Conservation (phyloP, 192 early-diverging fungal species). For the Coemansia sp. region DNA sequence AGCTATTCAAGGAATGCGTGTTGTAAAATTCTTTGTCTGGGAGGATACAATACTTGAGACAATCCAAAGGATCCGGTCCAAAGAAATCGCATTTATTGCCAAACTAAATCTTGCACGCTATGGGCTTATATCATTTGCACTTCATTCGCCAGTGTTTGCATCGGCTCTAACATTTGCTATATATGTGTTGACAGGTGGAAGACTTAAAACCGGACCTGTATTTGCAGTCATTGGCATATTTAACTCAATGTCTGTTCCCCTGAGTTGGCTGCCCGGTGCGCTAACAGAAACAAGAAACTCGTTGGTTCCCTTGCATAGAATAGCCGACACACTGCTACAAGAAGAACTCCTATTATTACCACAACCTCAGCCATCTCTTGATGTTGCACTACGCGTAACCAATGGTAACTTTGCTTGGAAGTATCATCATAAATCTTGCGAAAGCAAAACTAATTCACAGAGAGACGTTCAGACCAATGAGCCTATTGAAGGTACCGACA, state of each 20-base stretch:
- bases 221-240: conserved; percentile 53
- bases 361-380: conserved; percentile 6
- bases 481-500: neutral
- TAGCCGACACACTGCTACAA: conserved; percentile 29
- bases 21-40: conserved; percentile 72
- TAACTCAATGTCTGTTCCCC: conserved; percentile 39
- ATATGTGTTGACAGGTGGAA: conserved; percentile 19
- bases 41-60: conserved; percentile 34
- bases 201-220: conserved; percentile 29
- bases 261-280: conserved; percentile 45
- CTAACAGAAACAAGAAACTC: conserved; percentile 43
- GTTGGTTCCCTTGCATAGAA: conserved; percentile 31
- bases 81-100: conserved; percentile 33
- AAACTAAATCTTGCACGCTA: conserved; percentile 34
- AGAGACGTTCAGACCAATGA: neutral
- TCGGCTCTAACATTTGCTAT: conserved; percentile 40
- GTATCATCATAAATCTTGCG: neutral
- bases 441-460: neutral
- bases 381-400: conserved; percentile 19
- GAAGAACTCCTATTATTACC: conserved; percentile 25
- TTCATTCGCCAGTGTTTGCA: conserved; percentile 43
- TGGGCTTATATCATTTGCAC: conserved; percentile 37
- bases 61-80: conserved; percentile 28
- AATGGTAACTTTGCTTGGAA: conserved; percentile 35
- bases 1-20: conserved; percentile 60